Percentiles rank a stretch among this genome's conserved stretches.
phyloP scores from a whole-genome alignment of 2,329 filamentous ascomycete species.

The Penicillium occitanis region DNA sequence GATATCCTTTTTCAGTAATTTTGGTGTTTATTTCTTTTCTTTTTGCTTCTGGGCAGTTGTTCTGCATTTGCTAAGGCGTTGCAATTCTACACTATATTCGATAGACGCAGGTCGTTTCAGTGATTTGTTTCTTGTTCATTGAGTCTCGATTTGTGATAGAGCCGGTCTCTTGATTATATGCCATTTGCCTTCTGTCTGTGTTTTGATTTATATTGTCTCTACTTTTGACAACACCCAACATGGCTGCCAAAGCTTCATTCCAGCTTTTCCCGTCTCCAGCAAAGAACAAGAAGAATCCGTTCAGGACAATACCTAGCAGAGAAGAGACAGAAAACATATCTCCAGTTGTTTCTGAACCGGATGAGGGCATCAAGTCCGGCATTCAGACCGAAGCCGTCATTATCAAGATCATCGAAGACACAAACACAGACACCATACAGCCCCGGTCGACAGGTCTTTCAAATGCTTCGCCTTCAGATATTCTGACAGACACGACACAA shows the following conservation, averaged over 20 bases:
- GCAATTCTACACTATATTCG: background rate
- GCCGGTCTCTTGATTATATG: slow-evolving; percentile 19
- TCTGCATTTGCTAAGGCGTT: slow-evolving; percentile 13
- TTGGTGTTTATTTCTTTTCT: slow-evolving; percentile 9
- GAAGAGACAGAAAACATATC: slow-evolving; percentile 26
- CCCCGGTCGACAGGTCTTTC: background rate
- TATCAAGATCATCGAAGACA: slow-evolving; percentile 38
- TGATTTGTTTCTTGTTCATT: slow-evolving; percentile 6
- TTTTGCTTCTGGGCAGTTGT: background rate
- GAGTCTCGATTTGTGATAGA: slow-evolving; percentile 5
- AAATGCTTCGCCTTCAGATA: background rate
- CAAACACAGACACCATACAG: slow-evolving; percentile 18
- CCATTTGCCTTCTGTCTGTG: background rate
- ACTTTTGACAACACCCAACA: slow-evolving; percentile 3
- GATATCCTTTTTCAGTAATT: slow-evolving; percentile 2
- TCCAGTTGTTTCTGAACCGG: slow-evolving; percentile 28
- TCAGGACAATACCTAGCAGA: slow-evolving; percentile 32
- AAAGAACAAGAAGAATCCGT: slow-evolving; percentile 37
- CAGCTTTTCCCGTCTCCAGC: slow-evolving; percentile 43
- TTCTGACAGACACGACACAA: background rate
- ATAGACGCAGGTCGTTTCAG: slow-evolving; percentile 16
- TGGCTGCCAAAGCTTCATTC: slow-evolving; percentile 37
- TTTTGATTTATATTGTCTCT: background rate
- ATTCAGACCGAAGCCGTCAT: slow-evolving; percentile 39
- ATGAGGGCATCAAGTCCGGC: slow-evolving; percentile 32